phyloP scores from a whole-genome alignment of 2,329 filamentous ascomycete genomes.

The Pleurostoma richardsiae region DNA sequence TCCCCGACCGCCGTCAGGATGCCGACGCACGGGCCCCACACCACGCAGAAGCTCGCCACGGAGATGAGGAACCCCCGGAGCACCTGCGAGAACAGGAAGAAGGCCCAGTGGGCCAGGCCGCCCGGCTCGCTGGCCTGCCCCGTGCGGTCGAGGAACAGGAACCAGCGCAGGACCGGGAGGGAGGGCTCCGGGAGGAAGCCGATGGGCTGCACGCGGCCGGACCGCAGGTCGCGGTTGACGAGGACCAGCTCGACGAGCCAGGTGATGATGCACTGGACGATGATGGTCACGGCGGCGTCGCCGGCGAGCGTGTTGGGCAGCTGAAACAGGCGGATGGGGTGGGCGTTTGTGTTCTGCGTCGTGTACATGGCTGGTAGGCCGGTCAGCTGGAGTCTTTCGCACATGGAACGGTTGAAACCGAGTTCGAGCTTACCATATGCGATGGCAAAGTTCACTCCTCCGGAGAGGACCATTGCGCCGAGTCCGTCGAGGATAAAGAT shows the following conservation, averaged over 20 bases:
- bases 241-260: conserved; percentile 44
- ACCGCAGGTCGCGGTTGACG: conserved; percentile 40
- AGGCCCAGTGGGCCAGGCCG: conserved; percentile 21
- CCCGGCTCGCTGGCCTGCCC: conserved; percentile 17
- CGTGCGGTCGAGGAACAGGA: conserved; percentile 32
- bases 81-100: conserved; percentile 28
- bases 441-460: conserved; percentile 46
- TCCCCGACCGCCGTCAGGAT: conserved; percentile 32
- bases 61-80: conserved; percentile 28
- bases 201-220: conserved; percentile 39
- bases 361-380: conserved; percentile 38
- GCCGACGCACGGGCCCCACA: conserved; percentile 39
- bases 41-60: conserved; percentile 31
- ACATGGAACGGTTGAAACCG: not conserved
- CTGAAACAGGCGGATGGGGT: conserved; percentile 40
- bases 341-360: conserved; percentile 22
- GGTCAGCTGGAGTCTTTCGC: not conserved
- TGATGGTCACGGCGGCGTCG: conserved; percentile 45
- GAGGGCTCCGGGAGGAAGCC: conserved; percentile 34
- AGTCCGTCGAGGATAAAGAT: conserved; percentile 42
- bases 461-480: conserved; percentile 40
- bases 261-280: conserved; percentile 44
- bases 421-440: conserved; percentile 37
- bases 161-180: conserved; percentile 30
- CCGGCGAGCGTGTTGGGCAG: conserved; percentile 46